These are phyloP conservation scores for Zymoseptoria crescenta DNA, from an alignment of 2,329 filamentous ascomycete genomes.

Conservation along the genomic window DNA sequence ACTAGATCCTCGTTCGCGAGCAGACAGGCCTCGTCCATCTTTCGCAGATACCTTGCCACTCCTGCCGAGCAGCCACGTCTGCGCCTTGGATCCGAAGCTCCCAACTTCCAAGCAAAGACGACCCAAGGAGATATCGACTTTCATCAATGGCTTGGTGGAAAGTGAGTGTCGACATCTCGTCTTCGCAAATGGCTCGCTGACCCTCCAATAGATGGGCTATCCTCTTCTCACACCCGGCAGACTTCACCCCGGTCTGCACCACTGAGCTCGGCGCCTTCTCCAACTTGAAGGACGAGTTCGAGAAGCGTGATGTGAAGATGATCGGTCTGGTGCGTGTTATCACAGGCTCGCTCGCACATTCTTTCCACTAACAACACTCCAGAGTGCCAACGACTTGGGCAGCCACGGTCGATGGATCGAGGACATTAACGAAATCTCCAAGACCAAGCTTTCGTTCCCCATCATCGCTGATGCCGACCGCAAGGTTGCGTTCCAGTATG, in stretches of 20 bases:
- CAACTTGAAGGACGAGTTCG: slow-evolving; percentile 80
- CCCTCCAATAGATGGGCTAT: slow-evolving; percentile 49
- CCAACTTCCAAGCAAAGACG: slow-evolving; percentile 78
- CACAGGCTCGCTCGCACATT: not conserved
- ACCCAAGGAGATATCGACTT: slow-evolving; percentile 70
- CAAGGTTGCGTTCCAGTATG: slow-evolving; percentile 44
- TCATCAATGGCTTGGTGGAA: slow-evolving; percentile 71
- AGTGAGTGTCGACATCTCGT: slow-evolving; percentile 34
- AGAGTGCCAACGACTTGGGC: slow-evolving; percentile 71
- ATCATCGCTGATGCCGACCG: slow-evolving; percentile 48
- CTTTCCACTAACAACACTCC: not conserved
- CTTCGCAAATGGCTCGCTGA: not conserved
- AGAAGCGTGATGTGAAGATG: slow-evolving; percentile 79
- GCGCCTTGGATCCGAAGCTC: slow-evolving; percentile 49
- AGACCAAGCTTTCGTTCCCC: slow-evolving; percentile 42
- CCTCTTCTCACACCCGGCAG: slow-evolving; percentile 75
- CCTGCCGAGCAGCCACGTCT: slow-evolving; percentile 24
- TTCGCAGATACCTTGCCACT: slow-evolving; percentile 16
- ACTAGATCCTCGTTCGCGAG: slow-evolving; percentile 16
- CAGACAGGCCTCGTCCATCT: slow-evolving; percentile 24
- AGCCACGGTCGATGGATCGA: slow-evolving; percentile 55
- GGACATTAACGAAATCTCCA: slow-evolving; percentile 46
- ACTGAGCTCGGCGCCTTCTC: slow-evolving; percentile 91
- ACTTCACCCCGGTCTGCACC: slow-evolving; percentile 93
- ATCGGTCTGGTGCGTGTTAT: slow-evolving; percentile 58